Conservation (phyloP, 106 monocot species). For the Gastrodia elata region DNA sequence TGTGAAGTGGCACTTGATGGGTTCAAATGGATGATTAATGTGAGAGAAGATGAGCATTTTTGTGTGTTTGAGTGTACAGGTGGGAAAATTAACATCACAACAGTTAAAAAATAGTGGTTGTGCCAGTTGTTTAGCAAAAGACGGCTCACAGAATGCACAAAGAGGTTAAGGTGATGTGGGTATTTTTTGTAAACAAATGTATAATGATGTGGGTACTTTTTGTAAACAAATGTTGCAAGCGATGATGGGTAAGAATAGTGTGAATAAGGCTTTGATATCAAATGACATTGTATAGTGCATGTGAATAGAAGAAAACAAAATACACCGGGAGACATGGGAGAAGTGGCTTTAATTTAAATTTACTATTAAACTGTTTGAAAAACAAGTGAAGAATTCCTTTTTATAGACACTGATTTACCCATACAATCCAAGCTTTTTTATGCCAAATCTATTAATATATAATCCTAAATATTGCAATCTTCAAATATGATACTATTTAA, state of each 20-base stretch:
- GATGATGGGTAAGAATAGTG: neutral
- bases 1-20: too few relatives aligned
- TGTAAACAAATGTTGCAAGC: neutral
- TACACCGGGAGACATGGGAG: neutral
- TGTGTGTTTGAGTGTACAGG: too few relatives aligned
- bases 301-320: neutral
- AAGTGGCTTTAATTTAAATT: neutral
- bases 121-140: too few relatives aligned
- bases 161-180: too few relatives aligned
- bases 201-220: too few relatives aligned
- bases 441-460: neutral
- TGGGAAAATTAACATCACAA: too few relatives aligned
- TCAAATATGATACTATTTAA: neutral
- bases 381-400: neutral
- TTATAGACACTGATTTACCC: neutral
- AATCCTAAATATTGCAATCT: neutral
- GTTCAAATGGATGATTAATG: too few relatives aligned
- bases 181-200: too few relatives aligned
- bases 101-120: too few relatives aligned
- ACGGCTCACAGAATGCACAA: too few relatives aligned
- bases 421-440: neutral
- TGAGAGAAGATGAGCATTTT: too few relatives aligned
- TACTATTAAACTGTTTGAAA: neutral
- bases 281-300: neutral
- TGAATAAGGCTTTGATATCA: neutral